Evolutionary conservation across 2,329 filamentous ascomycete genomes (phyloP), one percentile per base, ranked within the genome.

Genomic region (Colletotrichum noveboracense): DNA sequence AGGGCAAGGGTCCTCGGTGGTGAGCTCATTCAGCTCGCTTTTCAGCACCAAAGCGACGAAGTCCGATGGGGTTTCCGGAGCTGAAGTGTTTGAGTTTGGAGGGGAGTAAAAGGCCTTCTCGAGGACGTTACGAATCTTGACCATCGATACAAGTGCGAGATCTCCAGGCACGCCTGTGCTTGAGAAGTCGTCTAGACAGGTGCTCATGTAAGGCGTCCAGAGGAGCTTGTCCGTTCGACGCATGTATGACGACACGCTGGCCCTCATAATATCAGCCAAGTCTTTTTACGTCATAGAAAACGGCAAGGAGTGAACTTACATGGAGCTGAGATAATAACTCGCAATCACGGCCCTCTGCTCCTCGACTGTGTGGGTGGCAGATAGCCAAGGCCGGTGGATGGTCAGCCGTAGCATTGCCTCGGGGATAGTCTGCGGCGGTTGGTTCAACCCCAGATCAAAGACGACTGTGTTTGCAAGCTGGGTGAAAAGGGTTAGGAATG

Each of bases 21-120:
- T 18, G 36, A 38, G 36, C 8, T 38, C 8, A 8, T 38, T 8
- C 36, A 38, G 36, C 8, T 38, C 36, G 16, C 14, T 18, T 7
- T 18, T 16, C 16, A 38, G 16, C 16, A 38, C 5, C 2, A 7
- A 4, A 18, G 43, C 43, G n/a, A 48, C 6, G n/a, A 48, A 48
- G 3, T 21, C 6, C 4, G 5, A 1, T n/a, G 43, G 43, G 2
- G 2, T 4, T 2, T 48, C 18, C 9, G 43, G 3, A 12, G n/a
- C 10, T 12, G 18, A 21, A 0, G 18, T 13, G 1, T 7, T 2
- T 48, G 43, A n/a, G n/a, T 4, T 48, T 48, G 43, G 43, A 12
- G 43, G 43, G n/a, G 43, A 48, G n/a, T 48, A 48, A 4, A 48
- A 48, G 9, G 18, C 43, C 18, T 6, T 48, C 4, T 48, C 43